These are phyloP conservation scores for Ceratobasidium sp. DNA, from an alignment of 1,284 basidiomycete species.

Conservation along the genomic window DNA sequence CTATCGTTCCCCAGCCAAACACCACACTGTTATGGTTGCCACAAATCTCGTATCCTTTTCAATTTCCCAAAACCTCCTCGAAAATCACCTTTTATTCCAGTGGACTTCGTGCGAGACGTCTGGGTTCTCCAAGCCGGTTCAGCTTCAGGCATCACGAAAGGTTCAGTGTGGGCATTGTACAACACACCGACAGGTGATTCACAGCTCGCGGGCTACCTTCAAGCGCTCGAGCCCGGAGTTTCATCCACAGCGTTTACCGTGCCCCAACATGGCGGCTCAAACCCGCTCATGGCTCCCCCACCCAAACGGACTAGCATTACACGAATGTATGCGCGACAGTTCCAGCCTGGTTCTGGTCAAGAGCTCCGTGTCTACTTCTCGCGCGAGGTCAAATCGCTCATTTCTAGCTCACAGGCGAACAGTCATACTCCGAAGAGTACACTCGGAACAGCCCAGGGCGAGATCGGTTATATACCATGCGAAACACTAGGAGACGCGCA, in stretches of 20 bases:
- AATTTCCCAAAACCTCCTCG: constrained; percentile 67
- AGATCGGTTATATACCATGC: constrained; percentile 19
- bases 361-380: constrained; percentile 35
- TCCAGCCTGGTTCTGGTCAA: constrained; percentile 22
- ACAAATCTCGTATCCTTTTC: constrained; percentile 68
- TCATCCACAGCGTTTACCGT: neutral
- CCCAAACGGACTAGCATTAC: neutral
- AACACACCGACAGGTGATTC: constrained; percentile 70
- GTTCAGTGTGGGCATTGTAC: constrained; percentile 66
- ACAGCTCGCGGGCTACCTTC: neutral
- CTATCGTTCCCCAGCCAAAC: constrained; percentile 58
- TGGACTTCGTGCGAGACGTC: constrained; percentile 56
- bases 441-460: neutral
- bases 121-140: constrained; percentile 68
- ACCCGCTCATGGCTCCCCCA: too few relatives aligned
- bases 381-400: constrained; percentile 19
- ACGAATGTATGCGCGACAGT: constrained; percentile 36
- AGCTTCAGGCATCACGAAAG: constrained; percentile 71
- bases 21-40: constrained; percentile 66
- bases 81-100: constrained; percentile 65
- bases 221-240: constrained; percentile 5
- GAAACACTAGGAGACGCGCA: constrained; percentile 26
- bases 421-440: neutral
- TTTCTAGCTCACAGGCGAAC: neutral
- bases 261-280: neutral